phyloP scores from a whole-genome alignment of 441 rosid species.

The Daphne laureola region DNA sequence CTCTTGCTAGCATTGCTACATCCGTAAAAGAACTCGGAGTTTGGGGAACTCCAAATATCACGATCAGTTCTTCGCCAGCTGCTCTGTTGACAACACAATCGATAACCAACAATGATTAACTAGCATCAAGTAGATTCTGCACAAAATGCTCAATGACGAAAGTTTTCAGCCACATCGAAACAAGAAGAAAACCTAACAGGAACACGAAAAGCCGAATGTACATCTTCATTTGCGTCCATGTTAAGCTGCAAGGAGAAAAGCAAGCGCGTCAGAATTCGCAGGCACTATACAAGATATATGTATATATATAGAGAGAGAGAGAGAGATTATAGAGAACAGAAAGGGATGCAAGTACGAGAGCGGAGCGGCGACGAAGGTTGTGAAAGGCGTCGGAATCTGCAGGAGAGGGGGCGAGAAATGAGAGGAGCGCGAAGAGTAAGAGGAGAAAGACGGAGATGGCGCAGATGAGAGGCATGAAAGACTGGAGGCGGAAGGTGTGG shows the following conservation, averaged over 20 bases:
- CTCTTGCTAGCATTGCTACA: conserved; percentile 72
- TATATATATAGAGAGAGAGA: too few species aligned
- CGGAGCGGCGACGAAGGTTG: conserved; percentile 16
- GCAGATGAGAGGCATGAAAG: conserved; percentile 37
- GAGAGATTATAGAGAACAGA: neutral
- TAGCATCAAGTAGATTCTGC: conserved; percentile 7
- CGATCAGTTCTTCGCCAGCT: conserved; percentile 59
- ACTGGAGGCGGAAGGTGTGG: conserved; percentile 34
- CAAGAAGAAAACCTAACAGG: conserved; percentile 48
- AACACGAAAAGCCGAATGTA: conserved; percentile 32
- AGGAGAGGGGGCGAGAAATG: conserved; percentile 56
- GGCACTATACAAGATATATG: neutral
- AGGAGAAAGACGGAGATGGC: conserved; percentile 46
- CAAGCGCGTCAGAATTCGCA: neutral
- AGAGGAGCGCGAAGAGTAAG: conserved; percentile 47
- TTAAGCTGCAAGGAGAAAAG: conserved; percentile 16
- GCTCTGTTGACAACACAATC: conserved; percentile 28
- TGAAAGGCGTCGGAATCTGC: conserved; percentile 27
- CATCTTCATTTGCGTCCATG: conserved; percentile 15
- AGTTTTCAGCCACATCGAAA: neutral
- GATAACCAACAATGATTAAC: conserved; percentile 6
- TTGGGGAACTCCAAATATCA: conserved; percentile 71
- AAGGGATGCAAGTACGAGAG: conserved; percentile 22
- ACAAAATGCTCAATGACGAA: conserved; percentile 3
- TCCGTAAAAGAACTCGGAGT: conserved; percentile 53